These are phyloP conservation scores for Scheffersomyces stambukii DNA, from an alignment of 1,139 yeast genomes.

Conservation along the genomic window DNA sequence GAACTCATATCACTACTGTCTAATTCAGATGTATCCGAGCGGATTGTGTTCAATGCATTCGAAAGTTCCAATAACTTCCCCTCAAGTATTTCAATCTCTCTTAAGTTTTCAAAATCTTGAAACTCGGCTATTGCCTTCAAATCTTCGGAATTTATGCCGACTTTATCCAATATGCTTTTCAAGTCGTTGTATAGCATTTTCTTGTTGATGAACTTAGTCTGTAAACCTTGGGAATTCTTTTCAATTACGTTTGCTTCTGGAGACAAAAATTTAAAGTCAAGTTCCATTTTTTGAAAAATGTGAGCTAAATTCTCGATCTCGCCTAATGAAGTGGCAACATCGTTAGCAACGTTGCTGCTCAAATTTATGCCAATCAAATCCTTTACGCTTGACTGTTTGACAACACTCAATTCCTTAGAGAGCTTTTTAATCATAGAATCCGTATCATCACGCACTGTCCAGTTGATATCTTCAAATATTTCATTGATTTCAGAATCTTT, in stretches of 20 bases:
- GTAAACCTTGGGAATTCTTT: constrained; percentile 74
- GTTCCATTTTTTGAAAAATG: constrained; percentile 42
- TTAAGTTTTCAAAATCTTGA: constrained; percentile 45
- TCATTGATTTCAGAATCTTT: constrained; percentile 56
- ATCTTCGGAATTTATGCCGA: constrained; percentile 58
- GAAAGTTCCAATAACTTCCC: constrained; percentile 53
- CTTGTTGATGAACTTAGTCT: constrained; percentile 79
- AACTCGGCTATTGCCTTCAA: constrained; percentile 45
- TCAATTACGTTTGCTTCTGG: constrained; percentile 72
- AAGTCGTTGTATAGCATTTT: constrained; percentile 68
- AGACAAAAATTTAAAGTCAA: constrained; percentile 42
- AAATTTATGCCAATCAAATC: constrained; percentile 39
- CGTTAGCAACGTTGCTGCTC: constrained; percentile 33
- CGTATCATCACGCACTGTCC: constrained; percentile 67
- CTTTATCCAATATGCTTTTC: constrained; percentile 62
- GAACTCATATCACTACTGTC: constrained; percentile 51
- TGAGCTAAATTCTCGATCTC: constrained; percentile 67
- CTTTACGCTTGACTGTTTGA: constrained; percentile 35
- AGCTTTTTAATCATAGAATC: constrained; percentile 54
- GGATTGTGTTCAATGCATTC: constrained; percentile 60
- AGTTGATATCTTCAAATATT: constrained; percentile 66
- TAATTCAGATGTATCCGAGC: constrained; percentile 40
- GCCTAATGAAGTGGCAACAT: constrained; percentile 40
- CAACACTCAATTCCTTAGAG: constrained; percentile 40
- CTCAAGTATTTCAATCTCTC: constrained; percentile 51